Percentiles rank a stretch among this genome's conserved stretches.
Conservation (phyloP, 192 early-diverging fungal species). For the Coemansia sp. region DNA sequence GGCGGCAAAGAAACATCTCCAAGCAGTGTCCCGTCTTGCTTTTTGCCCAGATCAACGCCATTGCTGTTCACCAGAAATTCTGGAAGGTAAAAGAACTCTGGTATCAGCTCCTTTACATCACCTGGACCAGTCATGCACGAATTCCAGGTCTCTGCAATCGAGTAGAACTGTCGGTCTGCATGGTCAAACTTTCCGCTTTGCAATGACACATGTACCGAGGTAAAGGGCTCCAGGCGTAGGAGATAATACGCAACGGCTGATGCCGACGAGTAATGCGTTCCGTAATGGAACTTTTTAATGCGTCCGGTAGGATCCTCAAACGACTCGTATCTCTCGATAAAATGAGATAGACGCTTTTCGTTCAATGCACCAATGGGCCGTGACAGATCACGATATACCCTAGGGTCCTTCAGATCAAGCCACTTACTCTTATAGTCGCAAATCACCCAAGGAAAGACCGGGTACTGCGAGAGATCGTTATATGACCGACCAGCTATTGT, state of each 20-base stretch:
- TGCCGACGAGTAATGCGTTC: constrained; percentile 96
- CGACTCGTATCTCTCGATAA: constrained; percentile 59
- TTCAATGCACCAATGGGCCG: constrained; percentile 90
- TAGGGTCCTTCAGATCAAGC: constrained; percentile 77
- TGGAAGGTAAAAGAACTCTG: constrained; percentile 95
- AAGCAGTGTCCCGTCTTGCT: constrained; percentile 62
- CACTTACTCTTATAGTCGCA: constrained; percentile 74
- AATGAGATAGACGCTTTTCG: constrained; percentile 40
- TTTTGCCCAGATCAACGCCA: constrained; percentile 60
- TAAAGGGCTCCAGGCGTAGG: constrained; percentile 89
- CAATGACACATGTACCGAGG: constrained; percentile 52
- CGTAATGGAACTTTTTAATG: constrained; percentile 81
- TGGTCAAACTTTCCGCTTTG: constrained; percentile 82
- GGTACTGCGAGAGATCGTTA: constrained; percentile 93
- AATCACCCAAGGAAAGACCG: constrained; percentile 94
- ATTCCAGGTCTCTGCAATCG: constrained; percentile 72
- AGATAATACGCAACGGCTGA: constrained; percentile 88
- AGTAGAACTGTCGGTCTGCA: constrained; percentile 79
- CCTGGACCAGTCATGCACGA: constrained; percentile 73
- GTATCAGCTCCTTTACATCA: constrained; percentile 91
- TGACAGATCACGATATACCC: constrained; percentile 82
- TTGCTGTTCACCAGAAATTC: constrained; percentile 84
- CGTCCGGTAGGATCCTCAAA: constrained; percentile 65
- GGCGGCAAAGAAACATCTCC: constrained; percentile 77
- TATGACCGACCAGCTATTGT: constrained; percentile 81